Percentiles rank a stretch among this genome's conserved stretches.
These are phyloP conservation scores for Lachancea cidri DNA, from an alignment of 805 yeast species.

Conservation along the genomic window DNA sequence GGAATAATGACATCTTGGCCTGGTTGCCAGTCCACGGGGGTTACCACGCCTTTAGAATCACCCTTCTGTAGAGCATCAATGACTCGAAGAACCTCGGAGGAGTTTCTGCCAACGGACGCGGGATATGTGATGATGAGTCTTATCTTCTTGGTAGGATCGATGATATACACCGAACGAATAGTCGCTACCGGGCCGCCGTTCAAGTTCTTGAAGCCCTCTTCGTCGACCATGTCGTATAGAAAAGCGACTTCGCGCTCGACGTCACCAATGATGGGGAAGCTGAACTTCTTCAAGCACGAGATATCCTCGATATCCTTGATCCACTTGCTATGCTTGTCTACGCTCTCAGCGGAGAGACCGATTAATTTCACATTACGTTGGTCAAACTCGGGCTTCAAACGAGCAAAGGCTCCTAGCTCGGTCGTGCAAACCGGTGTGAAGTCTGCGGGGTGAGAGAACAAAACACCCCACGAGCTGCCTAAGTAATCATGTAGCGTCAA, in stretches of 20 bases:
- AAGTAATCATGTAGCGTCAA: conserved; percentile 84
- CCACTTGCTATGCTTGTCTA: conserved; percentile 80
- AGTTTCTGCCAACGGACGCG: conserved; percentile 91
- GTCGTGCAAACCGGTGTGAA: conserved; percentile 97
- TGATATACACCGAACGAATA: conserved; percentile 86
- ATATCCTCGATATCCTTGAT: conserved; percentile 86
- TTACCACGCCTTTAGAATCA: conserved; percentile 77
- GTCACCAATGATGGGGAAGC: conserved; percentile 91
- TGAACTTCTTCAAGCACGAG: conserved; percentile 62
- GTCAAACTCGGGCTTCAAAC: conserved; percentile 81
- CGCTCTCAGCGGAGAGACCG: conserved; percentile 83
- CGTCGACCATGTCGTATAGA: conserved; percentile 83
- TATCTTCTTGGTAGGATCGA: conserved; percentile 86
- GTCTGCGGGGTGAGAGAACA: conserved; percentile 94
- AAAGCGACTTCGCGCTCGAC: conserved; percentile 77
- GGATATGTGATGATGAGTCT: conserved; percentile 86
- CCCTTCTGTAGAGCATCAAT: conserved; percentile 83
- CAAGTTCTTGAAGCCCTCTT: conserved; percentile 72
- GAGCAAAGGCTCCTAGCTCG: conserved; percentile 90
- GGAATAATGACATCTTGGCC: conserved; percentile 93
- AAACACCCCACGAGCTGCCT: conserved; percentile 80
- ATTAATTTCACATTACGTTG: conserved; percentile 81
- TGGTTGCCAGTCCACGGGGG: conserved; percentile 87
- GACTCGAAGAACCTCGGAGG: conserved; percentile 87
- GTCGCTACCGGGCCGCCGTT: conserved; percentile 74